A percentile compares a stretch with the other conserved stretches of the same genome.
Evolutionary conservation across 495 filamentous ascomycete genomes (phyloP).

Genomic region (Cercophora samala): DNA sequence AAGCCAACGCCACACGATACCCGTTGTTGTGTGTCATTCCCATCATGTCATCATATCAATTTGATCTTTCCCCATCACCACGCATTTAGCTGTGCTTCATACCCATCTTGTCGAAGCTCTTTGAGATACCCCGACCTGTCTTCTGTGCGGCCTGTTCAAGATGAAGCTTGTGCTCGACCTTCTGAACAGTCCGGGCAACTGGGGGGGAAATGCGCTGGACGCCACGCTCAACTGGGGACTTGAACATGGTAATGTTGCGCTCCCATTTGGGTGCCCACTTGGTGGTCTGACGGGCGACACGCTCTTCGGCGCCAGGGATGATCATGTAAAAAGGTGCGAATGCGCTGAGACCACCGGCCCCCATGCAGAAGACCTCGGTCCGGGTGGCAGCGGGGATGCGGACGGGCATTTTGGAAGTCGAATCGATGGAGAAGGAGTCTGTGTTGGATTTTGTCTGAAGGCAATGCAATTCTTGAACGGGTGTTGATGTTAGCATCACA

Average conservation of each 20-base stretch:
- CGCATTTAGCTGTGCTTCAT: slow-evolving; percentile 18
- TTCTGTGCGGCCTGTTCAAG: slow-evolving; percentile 45
- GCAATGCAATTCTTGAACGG: neutral
- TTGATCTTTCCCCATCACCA: neutral
- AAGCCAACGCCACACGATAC: slow-evolving; percentile 1
- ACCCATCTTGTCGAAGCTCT: slow-evolving; percentile 34
- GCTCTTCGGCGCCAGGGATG: slow-evolving; percentile 45
- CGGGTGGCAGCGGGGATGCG: slow-evolving; percentile 42
- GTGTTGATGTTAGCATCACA: neutral
- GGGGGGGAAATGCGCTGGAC: slow-evolving; percentile 43
- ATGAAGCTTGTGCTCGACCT: slow-evolving; percentile 39
- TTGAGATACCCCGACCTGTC: slow-evolving; percentile 42
- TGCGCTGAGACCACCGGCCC: slow-evolving; percentile 40
- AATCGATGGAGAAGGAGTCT: neutral
- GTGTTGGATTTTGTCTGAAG: neutral
- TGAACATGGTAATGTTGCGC: slow-evolving; percentile 47
- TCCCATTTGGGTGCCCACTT: slow-evolving; percentile 52
- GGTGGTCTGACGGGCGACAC: slow-evolving; percentile 39
- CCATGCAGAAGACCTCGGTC: slow-evolving; percentile 43
- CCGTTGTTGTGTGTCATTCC: neutral
- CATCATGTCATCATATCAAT: neutral
- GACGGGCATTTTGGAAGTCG: slow-evolving; percentile 42
- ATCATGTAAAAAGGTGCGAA: slow-evolving; percentile 51
- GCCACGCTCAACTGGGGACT: slow-evolving; percentile 40
- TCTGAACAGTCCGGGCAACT: slow-evolving; percentile 39